Conservation (phyloP, 345 rosid genomes). For the Laguncularia racemosa region DNA sequence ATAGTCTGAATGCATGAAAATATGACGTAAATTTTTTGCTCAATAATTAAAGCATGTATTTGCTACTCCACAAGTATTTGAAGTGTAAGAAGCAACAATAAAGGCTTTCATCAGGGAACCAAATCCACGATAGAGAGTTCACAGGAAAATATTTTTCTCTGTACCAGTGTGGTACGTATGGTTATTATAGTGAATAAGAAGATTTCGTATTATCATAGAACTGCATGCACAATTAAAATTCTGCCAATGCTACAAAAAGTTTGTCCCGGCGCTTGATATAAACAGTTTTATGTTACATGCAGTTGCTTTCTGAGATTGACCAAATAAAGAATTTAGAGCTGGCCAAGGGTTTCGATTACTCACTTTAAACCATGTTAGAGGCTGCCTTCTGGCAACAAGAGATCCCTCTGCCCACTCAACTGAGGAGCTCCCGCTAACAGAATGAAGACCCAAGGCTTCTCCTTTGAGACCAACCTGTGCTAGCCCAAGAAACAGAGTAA, state of each 20-base stretch:
- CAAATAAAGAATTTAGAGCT: neutral
- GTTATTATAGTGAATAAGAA: no score
- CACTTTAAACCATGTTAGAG: conserved; percentile 94
- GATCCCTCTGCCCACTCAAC: conserved; percentile 93
- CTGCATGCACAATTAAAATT: no score
- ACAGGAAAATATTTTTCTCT: no score
- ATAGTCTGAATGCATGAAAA: conserved; percentile 22
- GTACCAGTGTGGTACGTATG: no score
- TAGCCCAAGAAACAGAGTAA: conserved; percentile 2
- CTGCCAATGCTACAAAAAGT: no score
- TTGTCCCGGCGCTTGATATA: no score
- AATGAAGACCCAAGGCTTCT: conserved; percentile 83
- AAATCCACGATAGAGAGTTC: no score
- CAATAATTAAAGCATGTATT: neutral
- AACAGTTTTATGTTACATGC: no score
- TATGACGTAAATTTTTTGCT: neutral
- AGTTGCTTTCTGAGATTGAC: no score
- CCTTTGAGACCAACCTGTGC: conserved; percentile 91
- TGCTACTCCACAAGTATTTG: neutral
- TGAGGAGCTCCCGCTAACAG: conserved; percentile 72
- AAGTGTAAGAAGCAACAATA: neutral
- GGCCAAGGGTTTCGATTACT: conserved; percentile 12
- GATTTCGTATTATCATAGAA: no score
- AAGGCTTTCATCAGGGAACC: neutral
- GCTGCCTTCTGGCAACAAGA: conserved; percentile 66